Base-by-base conservation (phyloP, 352 stramenopile genomes). In the Globisporangium perplexum region DNA sequence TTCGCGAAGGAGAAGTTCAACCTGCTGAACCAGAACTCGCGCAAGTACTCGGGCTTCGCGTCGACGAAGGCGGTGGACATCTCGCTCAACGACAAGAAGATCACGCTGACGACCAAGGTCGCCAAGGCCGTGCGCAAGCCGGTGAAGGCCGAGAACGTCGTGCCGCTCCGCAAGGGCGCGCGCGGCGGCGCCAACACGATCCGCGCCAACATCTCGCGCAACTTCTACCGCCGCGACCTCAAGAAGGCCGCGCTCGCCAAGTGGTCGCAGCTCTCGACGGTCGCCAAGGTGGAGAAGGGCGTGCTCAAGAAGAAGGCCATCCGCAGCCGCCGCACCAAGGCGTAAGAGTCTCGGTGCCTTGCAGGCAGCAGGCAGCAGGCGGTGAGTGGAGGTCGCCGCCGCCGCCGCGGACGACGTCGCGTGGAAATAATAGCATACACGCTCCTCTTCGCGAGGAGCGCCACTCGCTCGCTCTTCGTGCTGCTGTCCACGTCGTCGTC, bases 21-120 rank as follows among this genome's bases (percentile, higher is more conserved):
- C 86, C 68, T 98, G 62, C 82, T 88, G 71, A 97, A 93, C 72
- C 66, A 86, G 57, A 98, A 98, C 72, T 93, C 74, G 65, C 95
- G 90, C 88, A 98, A 99, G 88, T 98, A 98, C 76, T 98, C 90
- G 55, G 95, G 92, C 58, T 47, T 99, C 57, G 93, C 95, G 57
- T 96, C 95, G 66, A 68, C 62, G 61, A 98, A 98, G 82, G 88
- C 85, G 26, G 84, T 96, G 47, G 90, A 97, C 72, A 83, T 99
- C 47, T 80, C 78, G 64, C 55, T 94, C 33, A 68, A 68, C n/a
- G 80, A 95, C 73, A 91, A 90, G 77, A 94, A 94, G 79, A 62
- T 94, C 55, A 81, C 74, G 41, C 60, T 94, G 45, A 83, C 84
- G 20, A 92, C 83, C 61, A 94, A 94, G 72, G 78, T 92, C 55